These are phyloP conservation scores for Hibiscus trionum DNA, from an alignment of 345 rosid species.

Conservation along the genomic window DNA sequence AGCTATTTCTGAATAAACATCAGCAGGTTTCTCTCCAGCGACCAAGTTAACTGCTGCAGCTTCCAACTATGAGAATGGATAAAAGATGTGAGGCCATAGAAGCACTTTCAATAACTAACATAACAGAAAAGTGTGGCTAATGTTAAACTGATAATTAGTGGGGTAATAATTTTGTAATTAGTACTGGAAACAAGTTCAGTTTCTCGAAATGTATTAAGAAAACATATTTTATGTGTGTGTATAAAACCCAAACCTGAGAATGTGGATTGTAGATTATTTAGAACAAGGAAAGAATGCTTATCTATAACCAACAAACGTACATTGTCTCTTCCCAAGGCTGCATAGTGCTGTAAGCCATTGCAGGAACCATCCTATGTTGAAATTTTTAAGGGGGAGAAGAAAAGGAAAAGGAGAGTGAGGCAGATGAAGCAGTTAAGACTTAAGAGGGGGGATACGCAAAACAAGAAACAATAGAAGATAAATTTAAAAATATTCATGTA, in stretches of 20 bases:
- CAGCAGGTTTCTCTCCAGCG: conserved; percentile 77
- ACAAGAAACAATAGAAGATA: not conserved
- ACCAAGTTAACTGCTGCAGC: conserved; percentile 96
- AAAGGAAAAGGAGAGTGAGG: not conserved
- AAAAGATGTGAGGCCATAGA: conserved; percentile 8
- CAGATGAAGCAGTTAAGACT: not conserved
- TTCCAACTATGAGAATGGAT: conserved; percentile 53
- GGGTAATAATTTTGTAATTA: not conserved
- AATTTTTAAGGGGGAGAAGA: not conserved
- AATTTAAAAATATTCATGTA: not conserved
- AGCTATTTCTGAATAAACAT: conserved; percentile 93
- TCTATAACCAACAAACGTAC: conserved; percentile 38
- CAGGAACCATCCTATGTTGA: conserved; percentile 85
- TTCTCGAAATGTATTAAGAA: not conserved
- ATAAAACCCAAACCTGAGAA: not conserved
- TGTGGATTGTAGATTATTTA: not conserved
- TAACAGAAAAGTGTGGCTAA: not conserved
- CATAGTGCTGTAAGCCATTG: conserved; percentile 97
- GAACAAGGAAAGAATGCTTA: not conserved
- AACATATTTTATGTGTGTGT: not conserved
- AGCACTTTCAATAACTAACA: conserved; percentile 11
- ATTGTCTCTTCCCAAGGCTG: conserved; percentile 93
- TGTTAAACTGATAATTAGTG: not conserved
- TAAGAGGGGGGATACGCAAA: not conserved
- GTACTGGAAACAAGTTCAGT: not conserved